phyloP scores from a whole-genome alignment of 345 rosid species.

The Pugionium dolabratum region DNA sequence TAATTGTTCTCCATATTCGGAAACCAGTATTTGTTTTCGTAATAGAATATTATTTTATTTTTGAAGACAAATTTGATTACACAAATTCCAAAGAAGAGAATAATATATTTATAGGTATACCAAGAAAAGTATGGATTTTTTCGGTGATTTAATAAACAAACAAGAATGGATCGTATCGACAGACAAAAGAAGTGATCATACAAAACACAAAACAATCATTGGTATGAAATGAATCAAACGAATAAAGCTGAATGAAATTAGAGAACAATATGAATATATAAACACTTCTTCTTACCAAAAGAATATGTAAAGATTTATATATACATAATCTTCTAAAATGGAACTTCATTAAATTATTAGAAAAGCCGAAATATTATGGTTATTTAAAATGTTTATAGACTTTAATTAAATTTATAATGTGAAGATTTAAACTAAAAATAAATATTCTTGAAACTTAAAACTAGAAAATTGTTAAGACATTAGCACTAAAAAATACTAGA shows the following conservation, averaged over 20 bases:
- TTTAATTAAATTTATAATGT: too few relatives aligned
- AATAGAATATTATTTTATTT: not conserved
- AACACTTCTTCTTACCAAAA: too few relatives aligned
- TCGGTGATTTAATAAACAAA: constrained; percentile 24
- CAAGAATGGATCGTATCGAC: constrained; percentile 18
- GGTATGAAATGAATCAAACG: not conserved
- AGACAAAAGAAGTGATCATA: constrained; percentile 17
- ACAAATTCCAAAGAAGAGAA: constrained; percentile 28
- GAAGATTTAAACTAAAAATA: too few relatives aligned
- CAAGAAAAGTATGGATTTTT: constrained; percentile 28
- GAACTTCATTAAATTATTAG: too few relatives aligned
- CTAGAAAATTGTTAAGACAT: too few relatives aligned
- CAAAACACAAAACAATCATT: constrained; percentile 27
- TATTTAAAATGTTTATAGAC: too few relatives aligned
- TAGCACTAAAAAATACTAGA: not conserved
- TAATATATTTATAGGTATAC: constrained; percentile 13
- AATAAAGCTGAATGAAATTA: not conserved
- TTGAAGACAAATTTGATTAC: not conserved
- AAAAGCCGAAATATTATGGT: too few relatives aligned
- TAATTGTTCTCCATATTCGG: too few relatives aligned
- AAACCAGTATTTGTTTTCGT: not conserved
- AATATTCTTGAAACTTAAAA: too few relatives aligned
- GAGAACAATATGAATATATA: too few relatives aligned
- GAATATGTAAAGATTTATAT: too few relatives aligned
- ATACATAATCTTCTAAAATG: too few relatives aligned